Percentiles rank a stretch among this genome's conserved stretches.
These are phyloP conservation scores for Aspergillus sp. DNA, from an alignment of 2,329 filamentous ascomycete genomes.

Conservation along the genomic window DNA sequence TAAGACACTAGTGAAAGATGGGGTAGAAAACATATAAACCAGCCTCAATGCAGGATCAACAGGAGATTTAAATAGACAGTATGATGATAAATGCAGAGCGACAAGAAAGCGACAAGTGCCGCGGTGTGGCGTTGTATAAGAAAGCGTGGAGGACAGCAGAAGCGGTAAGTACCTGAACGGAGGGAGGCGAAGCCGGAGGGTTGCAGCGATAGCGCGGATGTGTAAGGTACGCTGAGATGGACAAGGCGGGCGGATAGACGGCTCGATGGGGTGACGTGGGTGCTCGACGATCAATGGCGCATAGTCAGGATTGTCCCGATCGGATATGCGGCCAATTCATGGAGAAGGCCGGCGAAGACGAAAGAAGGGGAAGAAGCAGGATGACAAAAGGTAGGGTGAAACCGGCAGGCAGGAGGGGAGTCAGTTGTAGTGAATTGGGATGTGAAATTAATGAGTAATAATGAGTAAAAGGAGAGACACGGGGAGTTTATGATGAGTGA, in stretches of 20 bases:
- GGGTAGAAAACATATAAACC: conserved; percentile 21
- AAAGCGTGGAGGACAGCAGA: conserved; percentile 8
- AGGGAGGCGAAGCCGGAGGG: conserved; percentile 13
- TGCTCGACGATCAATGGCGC: conserved; percentile 24
- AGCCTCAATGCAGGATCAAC: conserved; percentile 2
- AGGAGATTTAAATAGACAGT: conserved; percentile 8
- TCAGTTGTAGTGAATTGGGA: not conserved
- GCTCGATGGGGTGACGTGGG: conserved; percentile 19
- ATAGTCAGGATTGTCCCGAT: conserved; percentile 16
- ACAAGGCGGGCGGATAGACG: conserved; percentile 3
- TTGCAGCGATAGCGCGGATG: conserved; percentile 12
- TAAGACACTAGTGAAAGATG: conserved; percentile 10
- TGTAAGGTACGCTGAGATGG: conserved; percentile 1
- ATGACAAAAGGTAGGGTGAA: not conserved
- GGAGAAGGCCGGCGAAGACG: conserved; percentile 20
- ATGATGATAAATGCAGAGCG: not conserved
- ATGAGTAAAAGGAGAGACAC: not conserved
- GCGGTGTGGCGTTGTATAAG: conserved; percentile 13
- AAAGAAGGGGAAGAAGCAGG: conserved; percentile 13
- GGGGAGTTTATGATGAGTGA: conserved; percentile 1
- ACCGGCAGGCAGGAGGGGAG: not conserved
- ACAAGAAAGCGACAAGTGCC: not conserved
- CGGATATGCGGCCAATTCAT: conserved; percentile 16
- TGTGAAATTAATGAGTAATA: conserved; percentile 5
- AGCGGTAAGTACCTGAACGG: conserved; percentile 13